A percentile compares a stretch with the other conserved stretches of the same genome.
Conservation (phyloP, 2,329 filamentous ascomycete species). For the Thelonectria olida region DNA sequence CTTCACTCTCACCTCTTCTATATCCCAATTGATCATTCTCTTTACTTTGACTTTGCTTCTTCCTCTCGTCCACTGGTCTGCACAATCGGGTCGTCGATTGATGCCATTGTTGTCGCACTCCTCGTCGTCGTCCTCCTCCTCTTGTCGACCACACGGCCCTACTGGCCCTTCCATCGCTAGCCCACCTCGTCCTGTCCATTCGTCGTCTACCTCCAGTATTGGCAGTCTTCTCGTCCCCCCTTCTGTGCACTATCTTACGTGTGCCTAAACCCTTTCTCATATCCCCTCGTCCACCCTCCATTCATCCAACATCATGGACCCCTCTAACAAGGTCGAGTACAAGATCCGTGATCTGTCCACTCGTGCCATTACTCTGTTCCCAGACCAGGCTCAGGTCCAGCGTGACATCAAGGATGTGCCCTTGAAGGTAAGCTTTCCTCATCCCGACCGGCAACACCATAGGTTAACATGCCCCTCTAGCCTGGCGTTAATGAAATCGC, state of each 20-base stretch:
- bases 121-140: neutral
- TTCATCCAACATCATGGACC: constrained; percentile 45
- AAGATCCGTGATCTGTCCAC: constrained; percentile 66
- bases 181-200: neutral
- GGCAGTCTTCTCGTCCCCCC: neutral
- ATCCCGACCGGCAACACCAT: neutral
- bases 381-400: constrained; percentile 66
- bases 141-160: too few relatives aligned
- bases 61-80: neutral
- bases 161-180: too few relatives aligned
- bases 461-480: constrained; percentile 38
- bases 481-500: constrained; percentile 67
- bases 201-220: neutral
- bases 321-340: constrained; percentile 57
- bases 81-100: neutral
- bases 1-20: constrained; percentile 5
- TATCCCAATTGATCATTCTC: neutral
- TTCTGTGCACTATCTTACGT: neutral
- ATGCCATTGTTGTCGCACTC: neutral
- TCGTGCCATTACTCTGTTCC: constrained; percentile 70
- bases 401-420: constrained; percentile 65
- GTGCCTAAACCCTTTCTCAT: neutral
- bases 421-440: constrained; percentile 35
- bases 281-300: neutral
- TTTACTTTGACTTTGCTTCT: neutral